Base-by-base conservation (phyloP, 768 basidiomycete genomes). In the Tylopilus balloui region DNA sequence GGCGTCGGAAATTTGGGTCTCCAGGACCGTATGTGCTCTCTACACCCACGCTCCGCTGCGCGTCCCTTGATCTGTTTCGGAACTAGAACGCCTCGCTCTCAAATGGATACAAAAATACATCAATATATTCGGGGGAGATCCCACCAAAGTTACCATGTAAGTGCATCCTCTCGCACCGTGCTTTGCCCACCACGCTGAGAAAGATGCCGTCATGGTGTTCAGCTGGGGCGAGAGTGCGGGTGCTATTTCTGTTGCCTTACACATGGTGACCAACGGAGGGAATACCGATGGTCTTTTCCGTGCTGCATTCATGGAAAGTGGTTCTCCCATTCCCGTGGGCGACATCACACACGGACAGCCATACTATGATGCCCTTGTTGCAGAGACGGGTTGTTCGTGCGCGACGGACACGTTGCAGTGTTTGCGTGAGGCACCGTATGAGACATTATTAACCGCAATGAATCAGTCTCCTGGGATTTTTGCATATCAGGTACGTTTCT, bases 51-150 rank as follows among this genome's bases (percentile, higher is more conserved):
- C 10, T 3, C 3, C 19, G 11, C 20, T 32, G 14, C 6, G 0
- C 7, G 11, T 7, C n/a, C n/a, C n/a, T n/a, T n/a, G n/a, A n/a
- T n/a, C n/a, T n/a, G n/a, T n/a, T n/a, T n/a, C n/a, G n/a, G n/a
- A n/a, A n/a, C n/a, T 54, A 74, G 65, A 66, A 45, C 57, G 67
- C 9, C 53, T 67, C 8, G 78, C 76, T 1, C 58, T 79, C 10
- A 54, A 70, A 53, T 81, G 78, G 84, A 74, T 86, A 0, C 79
- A 84, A 55, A 62, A 71, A 20, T 78, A 86, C 54, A 83, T 86
- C 37, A 69, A 55, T 14, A 61, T 63, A 0, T 87, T 86, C 53
- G 84, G 85, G 11, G 83, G 83, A 13, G 79, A 78, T 52, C 70
- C 69, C n/a, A 57, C n/a, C 11, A 72, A 75, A 64, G 74, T 73